Evolutionary conservation across 768 basidiomycete genomes (phyloP).

Genomic region (Suillus subluteus): DNA sequence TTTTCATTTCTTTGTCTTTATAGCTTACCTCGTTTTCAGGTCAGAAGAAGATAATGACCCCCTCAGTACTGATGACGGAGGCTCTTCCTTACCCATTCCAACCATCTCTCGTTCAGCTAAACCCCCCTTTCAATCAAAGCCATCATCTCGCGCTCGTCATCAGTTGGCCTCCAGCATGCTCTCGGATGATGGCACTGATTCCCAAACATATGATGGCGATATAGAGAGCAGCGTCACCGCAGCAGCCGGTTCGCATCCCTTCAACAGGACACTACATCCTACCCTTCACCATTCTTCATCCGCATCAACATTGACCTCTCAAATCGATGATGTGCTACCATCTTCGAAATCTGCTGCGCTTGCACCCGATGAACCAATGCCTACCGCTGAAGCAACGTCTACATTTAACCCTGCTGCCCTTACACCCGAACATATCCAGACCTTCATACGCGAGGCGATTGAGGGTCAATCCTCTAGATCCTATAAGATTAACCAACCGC

Average conservation of each 20-base stretch:
- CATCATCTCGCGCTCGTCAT: conserved; percentile 42
- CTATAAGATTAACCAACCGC: conserved; percentile 89
- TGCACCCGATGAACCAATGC: conserved; percentile 44
- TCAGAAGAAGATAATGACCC: conserved; percentile 91
- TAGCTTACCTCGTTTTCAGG: conserved; percentile 40
- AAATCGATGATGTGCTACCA: conserved; percentile 30
- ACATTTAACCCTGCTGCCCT: conserved; percentile 69
- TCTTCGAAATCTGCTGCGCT: conserved; percentile 27
- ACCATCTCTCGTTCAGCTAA: conserved; percentile 25
- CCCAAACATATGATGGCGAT: conserved; percentile 90
- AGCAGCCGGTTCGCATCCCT: conserved; percentile 45
- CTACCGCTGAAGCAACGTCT: conserved; percentile 39
- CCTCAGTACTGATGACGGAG: conserved; percentile 69
- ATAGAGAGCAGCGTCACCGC: conserved; percentile 78
- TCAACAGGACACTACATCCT: conserved; percentile 31
- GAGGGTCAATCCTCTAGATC: conserved; percentile 63
- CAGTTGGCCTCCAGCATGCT: conserved; percentile 59
- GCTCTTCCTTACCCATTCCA: conserved; percentile 51
- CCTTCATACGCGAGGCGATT: conserved; percentile 76
- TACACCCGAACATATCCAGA: conserved; percentile 76
- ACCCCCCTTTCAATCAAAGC: conserved; percentile 32
- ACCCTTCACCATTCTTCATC: conserved; percentile 48
- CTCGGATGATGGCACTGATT: conserved; percentile 78
- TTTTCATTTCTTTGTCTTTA: conserved; percentile 2
- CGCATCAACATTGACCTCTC: conserved; percentile 55